phyloP scores from a whole-genome alignment of 164 flowering plant genomes.

The Paratinospora sagittata region DNA sequence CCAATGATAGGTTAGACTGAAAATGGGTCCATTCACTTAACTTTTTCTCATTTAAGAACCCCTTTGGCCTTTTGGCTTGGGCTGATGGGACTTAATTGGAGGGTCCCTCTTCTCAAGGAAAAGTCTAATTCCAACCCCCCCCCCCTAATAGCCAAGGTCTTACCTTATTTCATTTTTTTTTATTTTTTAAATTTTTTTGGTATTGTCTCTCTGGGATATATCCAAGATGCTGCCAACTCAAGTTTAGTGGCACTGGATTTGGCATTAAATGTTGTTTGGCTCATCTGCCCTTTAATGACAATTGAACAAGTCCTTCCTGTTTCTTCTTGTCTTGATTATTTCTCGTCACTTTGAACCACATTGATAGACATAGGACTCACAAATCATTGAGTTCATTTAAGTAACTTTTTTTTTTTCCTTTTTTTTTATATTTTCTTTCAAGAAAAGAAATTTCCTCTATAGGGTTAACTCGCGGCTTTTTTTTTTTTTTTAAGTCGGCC shows the following conservation, averaged over 20 bases:
- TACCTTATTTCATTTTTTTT: neutral
- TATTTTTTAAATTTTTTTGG: too few relatives aligned
- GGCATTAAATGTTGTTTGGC: conserved; percentile 14
- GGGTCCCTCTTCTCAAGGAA: neutral
- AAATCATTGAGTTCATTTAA: neutral
- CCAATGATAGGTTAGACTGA: conserved; percentile 11
- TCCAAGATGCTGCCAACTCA: neutral
- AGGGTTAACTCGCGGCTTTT: too few relatives aligned
- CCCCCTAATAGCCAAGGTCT: too few relatives aligned
- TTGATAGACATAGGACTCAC: neutral
- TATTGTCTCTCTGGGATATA: neutral
- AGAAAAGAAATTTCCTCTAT: too few relatives aligned
- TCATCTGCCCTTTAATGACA: neutral
- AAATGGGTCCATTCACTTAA: neutral
- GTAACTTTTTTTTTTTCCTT: too few relatives aligned
- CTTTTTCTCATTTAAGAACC: too few relatives aligned
- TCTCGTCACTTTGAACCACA: neutral
- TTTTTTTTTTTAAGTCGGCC: too few relatives aligned
- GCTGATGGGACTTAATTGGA: neutral
- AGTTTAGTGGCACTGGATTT: conserved; percentile 6
- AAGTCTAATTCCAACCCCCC: neutral
- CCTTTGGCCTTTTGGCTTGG: too few relatives aligned
- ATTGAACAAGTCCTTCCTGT: neutral
- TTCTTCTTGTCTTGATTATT: neutral
- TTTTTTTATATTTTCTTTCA: too few relatives aligned